Base-by-base conservation (phyloP, 768 basidiomycete genomes). In the Chalciporus pseudorubinellus region DNA sequence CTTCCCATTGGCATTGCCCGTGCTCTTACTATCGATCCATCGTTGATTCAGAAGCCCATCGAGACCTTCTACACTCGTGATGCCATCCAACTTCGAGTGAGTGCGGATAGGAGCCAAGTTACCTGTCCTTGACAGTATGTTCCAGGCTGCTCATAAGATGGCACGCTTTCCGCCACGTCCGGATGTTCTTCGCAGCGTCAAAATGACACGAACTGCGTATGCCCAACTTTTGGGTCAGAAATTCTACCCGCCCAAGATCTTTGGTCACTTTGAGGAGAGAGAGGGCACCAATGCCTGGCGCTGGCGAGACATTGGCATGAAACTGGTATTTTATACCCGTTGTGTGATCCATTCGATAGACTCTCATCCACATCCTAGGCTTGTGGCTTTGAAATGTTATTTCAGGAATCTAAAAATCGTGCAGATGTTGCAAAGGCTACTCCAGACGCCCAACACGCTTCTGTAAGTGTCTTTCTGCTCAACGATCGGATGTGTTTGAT, bases 41-140 rank as follows among this genome's bases (percentile, higher is more conserved):
- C 77, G 2, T 77, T 99, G 13, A 75, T 95, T 14, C 93, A 98
- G 60, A 87, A 85, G 61, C 89, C 95, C 0, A 80, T 89, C 3
- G 94, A 95, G 69, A 80, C 89, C 4, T 99, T 99, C 68, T 99
- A 99, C 68, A 97, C 94, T 4, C 80, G 97, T 47, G 97, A 98
- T 73, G 89, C 90, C 1, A 75, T 87, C 13, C 93, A 95, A 67
- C 74, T 98, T 48, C 84, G 94, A 34, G 92, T 95, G 69, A 69
- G 85, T 68, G 39, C 29, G 19, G 28, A 33, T n/a, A 21, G 42
- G 33, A 36, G 40, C 31, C 26, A 39, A 39, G 24, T 28, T 8
- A 7, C 43, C 10, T 46, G 24, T 45, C 24, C 6, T 46, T 55
- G 53, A 59, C 41, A 12, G 45, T 24, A n/a, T 34, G 14, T 21